A percentile compares a stretch with the other conserved stretches of the same genome.
These are phyloP conservation scores for Mortierella sp. DNA, from an alignment of 371 early-diverging fungal genomes.

Conservation along the genomic window DNA sequence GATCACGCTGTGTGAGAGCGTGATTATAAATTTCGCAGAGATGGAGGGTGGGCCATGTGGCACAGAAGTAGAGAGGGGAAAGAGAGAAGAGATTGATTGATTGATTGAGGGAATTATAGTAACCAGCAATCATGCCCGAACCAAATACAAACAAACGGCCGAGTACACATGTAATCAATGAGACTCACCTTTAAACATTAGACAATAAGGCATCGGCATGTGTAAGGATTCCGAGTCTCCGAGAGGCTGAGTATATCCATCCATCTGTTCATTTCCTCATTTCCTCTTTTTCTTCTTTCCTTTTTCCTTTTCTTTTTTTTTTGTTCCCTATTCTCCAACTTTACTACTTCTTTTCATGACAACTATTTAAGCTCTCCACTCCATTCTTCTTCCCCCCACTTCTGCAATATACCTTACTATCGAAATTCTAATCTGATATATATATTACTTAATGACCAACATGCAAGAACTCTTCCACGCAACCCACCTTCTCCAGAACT, in stretches of 20 bases:
- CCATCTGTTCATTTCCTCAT: background rate
- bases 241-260: background rate
- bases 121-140: no score
- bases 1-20: background rate
- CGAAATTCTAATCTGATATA: background rate
- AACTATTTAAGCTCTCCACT: background rate
- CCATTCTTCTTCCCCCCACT: background rate
- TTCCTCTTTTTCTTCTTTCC: background rate
- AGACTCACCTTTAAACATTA: background rate
- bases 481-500: background rate
- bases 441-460: slow-evolving; percentile 14
- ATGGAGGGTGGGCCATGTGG: slow-evolving; percentile 15
- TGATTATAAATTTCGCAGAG: background rate
- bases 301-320: slow-evolving; percentile 1
- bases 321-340: background rate
- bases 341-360: background rate
- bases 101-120: background rate
- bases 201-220: background rate
- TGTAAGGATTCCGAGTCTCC: background rate
- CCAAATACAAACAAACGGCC: background rate
- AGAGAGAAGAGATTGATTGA: background rate
- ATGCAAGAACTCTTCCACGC: slow-evolving; percentile 18
- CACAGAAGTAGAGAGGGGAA: slow-evolving; percentile 1
- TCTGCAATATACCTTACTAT: background rate
- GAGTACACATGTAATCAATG: background rate